phyloP scores from a whole-genome alignment of 2,329 filamentous ascomycete genomes.

The Penicillium digitatum region DNA sequence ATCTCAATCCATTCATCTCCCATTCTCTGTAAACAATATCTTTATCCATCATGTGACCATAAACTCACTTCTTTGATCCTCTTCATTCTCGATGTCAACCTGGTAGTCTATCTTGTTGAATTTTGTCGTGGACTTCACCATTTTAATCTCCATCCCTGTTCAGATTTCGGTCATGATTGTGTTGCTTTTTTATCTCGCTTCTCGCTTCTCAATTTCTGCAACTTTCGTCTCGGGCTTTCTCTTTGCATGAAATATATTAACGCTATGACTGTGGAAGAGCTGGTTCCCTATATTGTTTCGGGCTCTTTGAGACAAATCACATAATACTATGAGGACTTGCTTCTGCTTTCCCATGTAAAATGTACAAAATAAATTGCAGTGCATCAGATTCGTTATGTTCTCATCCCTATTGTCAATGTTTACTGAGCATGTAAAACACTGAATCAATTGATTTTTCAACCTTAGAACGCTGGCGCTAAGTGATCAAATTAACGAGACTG shows the following conservation, averaged over 20 bases:
- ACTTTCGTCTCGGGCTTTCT: conserved; percentile 5
- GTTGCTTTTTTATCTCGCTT: neutral
- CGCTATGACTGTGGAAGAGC: neutral
- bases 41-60: conserved; percentile 18
- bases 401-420: no score
- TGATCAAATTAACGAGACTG: neutral
- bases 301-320: neutral
- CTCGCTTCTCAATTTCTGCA: neutral
- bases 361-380: no score
- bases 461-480: neutral
- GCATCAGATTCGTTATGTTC: no score
- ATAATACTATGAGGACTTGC: neutral
- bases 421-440: no score
- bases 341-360: neutral
- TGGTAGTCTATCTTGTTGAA: neutral
- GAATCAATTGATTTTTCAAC: no score
- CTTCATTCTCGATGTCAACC: neutral
- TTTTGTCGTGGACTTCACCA: neutral
- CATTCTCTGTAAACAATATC: conserved; percentile 24
- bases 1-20: conserved; percentile 5
- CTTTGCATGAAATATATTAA: conserved; percentile 1
- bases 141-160: neutral
- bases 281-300: neutral
- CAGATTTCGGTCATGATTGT: neutral
- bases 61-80: conserved; percentile 6